These are phyloP conservation scores for Periglandula ipomoeae DNA, from an alignment of 2,329 filamentous ascomycete species.

Conservation along the genomic window DNA sequence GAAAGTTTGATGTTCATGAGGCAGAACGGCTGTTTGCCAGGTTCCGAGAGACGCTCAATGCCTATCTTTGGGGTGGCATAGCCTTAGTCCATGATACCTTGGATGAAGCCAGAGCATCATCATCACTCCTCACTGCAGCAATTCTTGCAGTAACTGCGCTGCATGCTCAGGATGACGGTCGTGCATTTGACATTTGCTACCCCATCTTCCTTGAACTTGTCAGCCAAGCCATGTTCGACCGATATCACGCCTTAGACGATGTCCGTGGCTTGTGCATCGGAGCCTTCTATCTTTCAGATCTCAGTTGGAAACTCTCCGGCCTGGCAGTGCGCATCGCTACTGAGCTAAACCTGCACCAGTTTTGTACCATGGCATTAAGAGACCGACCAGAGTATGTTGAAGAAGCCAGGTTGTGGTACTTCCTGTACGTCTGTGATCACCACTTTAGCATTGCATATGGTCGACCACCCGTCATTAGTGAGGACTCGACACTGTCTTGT, in stretches of 20 bases:
- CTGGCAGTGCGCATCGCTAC: constrained; percentile 49
- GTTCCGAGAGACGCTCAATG: constrained; percentile 21
- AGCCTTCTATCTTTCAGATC: constrained; percentile 54
- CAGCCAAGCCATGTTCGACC: constrained; percentile 47
- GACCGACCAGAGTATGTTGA: constrained; percentile 40
- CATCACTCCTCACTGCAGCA: constrained; percentile 19
- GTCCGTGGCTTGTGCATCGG: constrained; percentile 53
- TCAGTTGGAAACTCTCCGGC: constrained; percentile 47
- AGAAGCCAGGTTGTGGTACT: constrained; percentile 51
- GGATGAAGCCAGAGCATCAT: constrained; percentile 19
- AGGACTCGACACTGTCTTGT: constrained; percentile 46
- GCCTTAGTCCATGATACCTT: constrained; percentile 20
- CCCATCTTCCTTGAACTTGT: constrained; percentile 49
- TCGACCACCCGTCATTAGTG: constrained; percentile 49
- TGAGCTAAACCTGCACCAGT: constrained; percentile 46
- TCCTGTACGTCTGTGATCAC: constrained; percentile 56
- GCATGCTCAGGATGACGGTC: constrained; percentile 25
- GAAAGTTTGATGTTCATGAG: constrained; percentile 16
- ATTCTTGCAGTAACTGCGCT: constrained; percentile 25
- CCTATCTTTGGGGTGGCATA: constrained; percentile 24
- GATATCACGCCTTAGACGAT: constrained; percentile 42
- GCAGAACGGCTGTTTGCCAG: constrained; percentile 20
- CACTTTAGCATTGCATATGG: constrained; percentile 55
- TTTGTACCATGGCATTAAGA: constrained; percentile 36
- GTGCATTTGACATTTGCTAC: constrained; percentile 46